Base-by-base conservation (phyloP, 305 asterid genomes). In the Fraxinus platypoda region DNA sequence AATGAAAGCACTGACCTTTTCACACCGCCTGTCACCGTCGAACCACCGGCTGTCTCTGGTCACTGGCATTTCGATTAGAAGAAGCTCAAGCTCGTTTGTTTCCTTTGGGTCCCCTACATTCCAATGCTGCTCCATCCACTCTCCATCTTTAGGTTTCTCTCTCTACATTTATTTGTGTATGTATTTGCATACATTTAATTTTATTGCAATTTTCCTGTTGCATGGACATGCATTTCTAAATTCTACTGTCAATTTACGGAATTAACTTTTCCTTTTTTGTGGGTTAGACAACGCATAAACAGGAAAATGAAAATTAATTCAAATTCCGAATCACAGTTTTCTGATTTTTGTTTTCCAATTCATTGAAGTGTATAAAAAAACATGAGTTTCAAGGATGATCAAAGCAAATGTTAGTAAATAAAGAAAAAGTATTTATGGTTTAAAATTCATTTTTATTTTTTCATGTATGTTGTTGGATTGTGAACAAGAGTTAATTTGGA, bases 71-170 rank as follows among this genome's bases (percentile, higher is more conserved):
- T 34, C 78, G 46, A 8, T 81, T 23, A 77, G 88, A 66, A 78
- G 77, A 54, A 54, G 66, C 84, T 76, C 77, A 57, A 81, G 75
- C 80, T 83, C 21, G 43, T 80, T 88, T 3, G 79, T 76, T 64
- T 11, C 84, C 25, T 80, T 76, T 70, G 84, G 89, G 76, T 37
- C 1, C 49, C 78, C 80, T 3, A 4, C 83, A 6, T 43, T 90
- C 87, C 81, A 81, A 41, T 93, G 93, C 84, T 49, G 80, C 68
- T 87, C 93, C 76, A 30, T 86, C 38, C 80, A 62, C 52, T 82
- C 90, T 30, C 52, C 83, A 3, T 76, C 87, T 76, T 79, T 83
- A 80, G 93, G 95, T 92, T 15, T 38, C 85, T 62, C 25, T 75
- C 28, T 21, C 59, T 28, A 34, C 0, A 13, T 81, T 38, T 78